Percentiles rank a stretch among this genome's conserved stretches.
Evolutionary conservation across 202 grass and related monocot species (phyloP).

Genomic region (Cymbopogon flexuosus): DNA sequence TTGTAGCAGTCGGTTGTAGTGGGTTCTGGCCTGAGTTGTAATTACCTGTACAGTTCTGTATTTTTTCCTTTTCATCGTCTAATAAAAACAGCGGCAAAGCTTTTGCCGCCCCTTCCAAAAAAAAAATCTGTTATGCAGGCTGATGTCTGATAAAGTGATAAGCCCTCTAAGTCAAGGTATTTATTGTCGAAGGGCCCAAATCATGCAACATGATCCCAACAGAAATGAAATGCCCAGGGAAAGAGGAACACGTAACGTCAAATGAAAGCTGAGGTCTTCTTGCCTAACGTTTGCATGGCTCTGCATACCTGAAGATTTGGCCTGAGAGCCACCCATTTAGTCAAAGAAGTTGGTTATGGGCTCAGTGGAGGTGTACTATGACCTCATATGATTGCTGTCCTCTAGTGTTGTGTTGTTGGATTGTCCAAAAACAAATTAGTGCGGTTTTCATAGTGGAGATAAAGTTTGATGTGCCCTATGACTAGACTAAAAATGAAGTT

Average conservation of each 20-base stretch:
- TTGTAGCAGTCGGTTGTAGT: too few relatives aligned
- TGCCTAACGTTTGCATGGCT: slow-evolving; percentile 30
- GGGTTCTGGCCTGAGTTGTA: too few relatives aligned
- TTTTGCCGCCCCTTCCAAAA: too few relatives aligned
- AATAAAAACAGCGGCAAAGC: too few relatives aligned
- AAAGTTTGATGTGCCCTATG: background rate
- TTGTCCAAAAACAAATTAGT: background rate
- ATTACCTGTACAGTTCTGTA: too few relatives aligned
- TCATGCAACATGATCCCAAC: background rate
- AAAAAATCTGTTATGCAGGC: background rate
- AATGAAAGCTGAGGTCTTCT: slow-evolving; percentile 15
- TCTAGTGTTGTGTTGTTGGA: slow-evolving; percentile 18
- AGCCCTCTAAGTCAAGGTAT: background rate
- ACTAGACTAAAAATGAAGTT: background rate
- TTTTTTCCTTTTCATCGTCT: too few relatives aligned
- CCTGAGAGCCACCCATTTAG: slow-evolving; percentile 1
- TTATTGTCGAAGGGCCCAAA: background rate
- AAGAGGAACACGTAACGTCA: slow-evolving; percentile 15
- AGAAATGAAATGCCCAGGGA: slow-evolving; percentile 12
- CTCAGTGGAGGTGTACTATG: slow-evolving; percentile 10
- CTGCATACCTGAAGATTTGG: slow-evolving; percentile 28
- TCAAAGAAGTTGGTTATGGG: slow-evolving; percentile 37
- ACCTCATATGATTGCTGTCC: slow-evolving; percentile 6
- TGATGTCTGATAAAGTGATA: background rate
- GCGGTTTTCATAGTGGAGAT: background rate